Base-by-base conservation (phyloP, 805 yeast genomes). In the Kockiozyma suomiensis region DNA sequence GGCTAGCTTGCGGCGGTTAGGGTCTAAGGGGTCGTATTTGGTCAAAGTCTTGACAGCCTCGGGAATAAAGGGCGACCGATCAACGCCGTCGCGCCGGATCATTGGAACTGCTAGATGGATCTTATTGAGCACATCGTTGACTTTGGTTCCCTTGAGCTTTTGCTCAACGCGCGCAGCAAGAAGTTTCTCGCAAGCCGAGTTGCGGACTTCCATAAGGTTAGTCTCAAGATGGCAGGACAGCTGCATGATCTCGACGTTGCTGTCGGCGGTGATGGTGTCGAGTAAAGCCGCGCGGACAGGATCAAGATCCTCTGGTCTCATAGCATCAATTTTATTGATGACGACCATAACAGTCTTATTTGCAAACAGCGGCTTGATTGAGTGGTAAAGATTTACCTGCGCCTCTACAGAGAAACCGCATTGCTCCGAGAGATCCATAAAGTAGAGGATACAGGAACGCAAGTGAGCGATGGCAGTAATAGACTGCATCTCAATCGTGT, bases 401-500 rank as follows among this genome's bases (percentile, higher is more conserved):
- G 92, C 97, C 79, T 92, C 97, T 67, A 94, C 85, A 23, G 96
- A 85, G 80, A 93, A 94, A 51, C 99, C 99, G 84, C 99, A 94
- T 82, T 93, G 98, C 80, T 94, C 99, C 35, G 97, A 89, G 69
- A 93, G 82, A 81, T 94, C 99, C 99, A 94, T 94, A 74, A 94
- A 94, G 79, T 94, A 94, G 72, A 94, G 78, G 47, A 94, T 97
- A 75, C 97, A 90, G 30, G 98, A 92, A 74, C 98, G 85, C 76
- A 94, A 84, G 77, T 94, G 99, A 35, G 99, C 99, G 81, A 94
- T 91, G 64, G 99, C 99, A 72, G 94, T 94, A 72, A 94, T 94
- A 52, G 96, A 88, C 80, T 94, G 99, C 99, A 94, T 94, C 80
- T 94, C 99, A 76, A 94, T 94, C 78, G 94, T 94, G 81, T 94